Evolutionary conservation across 768 basidiomycete species (phyloP).

Genomic region (Lactifluus rugatus): DNA sequence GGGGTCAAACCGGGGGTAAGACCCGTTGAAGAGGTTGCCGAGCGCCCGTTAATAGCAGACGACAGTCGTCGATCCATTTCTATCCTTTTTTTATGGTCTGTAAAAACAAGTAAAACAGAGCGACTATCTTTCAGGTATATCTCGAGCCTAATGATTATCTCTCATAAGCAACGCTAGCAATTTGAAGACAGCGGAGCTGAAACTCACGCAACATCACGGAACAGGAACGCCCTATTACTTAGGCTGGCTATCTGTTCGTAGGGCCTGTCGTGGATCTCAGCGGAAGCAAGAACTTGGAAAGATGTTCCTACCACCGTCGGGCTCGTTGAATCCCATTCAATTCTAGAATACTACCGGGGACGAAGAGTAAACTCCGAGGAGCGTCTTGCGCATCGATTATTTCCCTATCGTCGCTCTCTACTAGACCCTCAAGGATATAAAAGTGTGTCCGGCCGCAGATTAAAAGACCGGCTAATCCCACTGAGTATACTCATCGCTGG

Average conservation of each 20-base stretch:
- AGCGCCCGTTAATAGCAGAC: constrained; percentile 33
- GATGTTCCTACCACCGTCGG: constrained; percentile 58
- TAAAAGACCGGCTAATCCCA: constrained; percentile 61
- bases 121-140: constrained; percentile 90
- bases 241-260: constrained; percentile 70
- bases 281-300: not conserved
- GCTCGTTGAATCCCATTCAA: constrained; percentile 72
- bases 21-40: constrained; percentile 19
- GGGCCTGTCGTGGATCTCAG: constrained; percentile 38
- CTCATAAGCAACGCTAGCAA: not conserved
- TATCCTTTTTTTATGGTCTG: constrained; percentile 54
- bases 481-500: not conserved
- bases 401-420: constrained; percentile 79
- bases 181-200: not conserved
- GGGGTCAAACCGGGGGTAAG: constrained; percentile 32
- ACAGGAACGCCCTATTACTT: constrained; percentile 77
- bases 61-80: constrained; percentile 47
- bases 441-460: constrained; percentile 79
- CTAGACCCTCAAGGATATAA: constrained; percentile 85
- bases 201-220: constrained; percentile 83
- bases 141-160: constrained; percentile 49
- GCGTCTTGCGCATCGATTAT: constrained; percentile 84
- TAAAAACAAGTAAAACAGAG: constrained; percentile 76
- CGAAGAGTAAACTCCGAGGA: constrained; percentile 68
- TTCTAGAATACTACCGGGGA: constrained; percentile 78